phyloP scores from a whole-genome alignment of 1,139 yeast species.

The Taphrina pruni region DNA sequence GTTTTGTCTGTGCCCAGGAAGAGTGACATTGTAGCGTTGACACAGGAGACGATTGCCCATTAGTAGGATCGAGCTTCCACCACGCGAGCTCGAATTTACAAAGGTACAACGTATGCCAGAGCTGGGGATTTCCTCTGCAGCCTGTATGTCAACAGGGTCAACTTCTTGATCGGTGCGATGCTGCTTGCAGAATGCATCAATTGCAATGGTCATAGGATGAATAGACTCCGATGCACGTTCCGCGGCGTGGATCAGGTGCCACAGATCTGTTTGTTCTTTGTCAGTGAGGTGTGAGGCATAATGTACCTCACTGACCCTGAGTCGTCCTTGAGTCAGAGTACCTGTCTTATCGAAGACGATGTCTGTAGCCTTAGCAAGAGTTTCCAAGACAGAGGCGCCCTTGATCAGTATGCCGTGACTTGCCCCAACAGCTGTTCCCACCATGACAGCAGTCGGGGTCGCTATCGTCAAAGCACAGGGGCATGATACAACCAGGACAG shows the following conservation, averaged over 20 bases:
- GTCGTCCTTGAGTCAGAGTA: conserved; percentile 83
- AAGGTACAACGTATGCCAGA: conserved; percentile 10
- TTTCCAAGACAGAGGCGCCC: conserved; percentile 91
- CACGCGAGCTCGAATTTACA: not conserved
- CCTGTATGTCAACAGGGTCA: not conserved
- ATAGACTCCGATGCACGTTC: conserved; percentile 70
- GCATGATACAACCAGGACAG: conserved; percentile 95
- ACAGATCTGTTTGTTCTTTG: conserved; percentile 52
- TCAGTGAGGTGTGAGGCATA: conserved; percentile 44
- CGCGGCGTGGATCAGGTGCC: conserved; percentile 67
- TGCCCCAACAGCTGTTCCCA: conserved; percentile 97
- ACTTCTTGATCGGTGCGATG: no score
- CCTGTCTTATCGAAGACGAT: conserved; percentile 95
- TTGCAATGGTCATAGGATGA: conserved; percentile 16
- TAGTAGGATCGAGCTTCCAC: not conserved
- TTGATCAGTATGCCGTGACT: conserved; percentile 84
- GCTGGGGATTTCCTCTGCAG: conserved; percentile 4
- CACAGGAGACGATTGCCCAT: not conserved
- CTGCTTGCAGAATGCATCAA: not conserved
- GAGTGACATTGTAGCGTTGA: not conserved
- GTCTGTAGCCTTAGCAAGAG: conserved; percentile 66
- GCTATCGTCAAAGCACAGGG: conserved; percentile 97
- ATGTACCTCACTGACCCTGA: conserved; percentile 57
- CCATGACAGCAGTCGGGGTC: conserved; percentile 98
- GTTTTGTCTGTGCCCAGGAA: not conserved